Evolutionary conservation across 2,329 filamentous ascomycete species (phyloP), one percentile per base, ranked within the genome.

Genomic region (Lachnellula suecica): DNA sequence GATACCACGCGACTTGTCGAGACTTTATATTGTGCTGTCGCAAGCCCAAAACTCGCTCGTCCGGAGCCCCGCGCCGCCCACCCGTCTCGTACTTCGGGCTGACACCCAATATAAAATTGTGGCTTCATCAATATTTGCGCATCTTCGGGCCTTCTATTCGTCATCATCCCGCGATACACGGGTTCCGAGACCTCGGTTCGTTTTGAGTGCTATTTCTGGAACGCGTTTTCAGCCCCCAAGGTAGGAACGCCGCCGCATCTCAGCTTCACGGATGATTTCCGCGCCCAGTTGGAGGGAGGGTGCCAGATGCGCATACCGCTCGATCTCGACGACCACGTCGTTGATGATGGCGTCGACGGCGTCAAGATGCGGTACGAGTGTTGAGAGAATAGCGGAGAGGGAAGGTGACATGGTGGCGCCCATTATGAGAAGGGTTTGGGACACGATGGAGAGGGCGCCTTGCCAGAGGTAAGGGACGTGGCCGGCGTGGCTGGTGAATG

Each of bases 401-500:
- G 85, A 85, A 1, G 85, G 84, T 8, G 85, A 91, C 83, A 93
- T 89, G 15, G 87, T 91, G 15, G 89, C 88, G 6, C 88, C 89
- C 89, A 94, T 93, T 29, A 94, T 82, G 40, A 94, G 76, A 15
- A 94, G 75, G 2, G 87, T 88, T 69, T 94, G 89, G 5, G 88
- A 91, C 20, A 92, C 87, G 65, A 94, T 89, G 20, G 87, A 91
- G 34, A 94, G 77, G 8, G 89, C 88, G 17, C 89, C 89, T 73
- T 93, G 89, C 85, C 88, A 94, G 19, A 93, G 79, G 70, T 93
- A 94, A 11, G 89, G 89, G 74, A 94, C 85, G 67, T 93, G 89
- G 46, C 89, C 89, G 55, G 87, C 87, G 65, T 91, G 89, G 71
- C 84, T 87, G 65, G 61, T 64, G 65, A 51, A 47, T 46, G 55